Conservation (phyloP, 2,329 filamentous ascomycete species). For the Penicillium brasilianum region DNA sequence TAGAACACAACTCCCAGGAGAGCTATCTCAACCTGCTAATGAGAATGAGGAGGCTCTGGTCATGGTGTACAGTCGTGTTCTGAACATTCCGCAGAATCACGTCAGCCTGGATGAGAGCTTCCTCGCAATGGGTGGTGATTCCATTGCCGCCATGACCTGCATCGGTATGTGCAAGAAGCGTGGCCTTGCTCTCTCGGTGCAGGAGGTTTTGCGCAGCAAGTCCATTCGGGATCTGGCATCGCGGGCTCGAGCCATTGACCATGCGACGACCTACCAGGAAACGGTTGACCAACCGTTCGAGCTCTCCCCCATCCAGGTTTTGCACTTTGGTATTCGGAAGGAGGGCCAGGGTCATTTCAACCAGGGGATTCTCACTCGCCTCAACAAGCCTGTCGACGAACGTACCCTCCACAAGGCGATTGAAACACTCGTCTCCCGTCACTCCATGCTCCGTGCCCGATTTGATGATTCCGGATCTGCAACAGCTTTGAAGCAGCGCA, state of each 20-base stretch:
- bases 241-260: constrained; percentile 37
- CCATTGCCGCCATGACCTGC: constrained; percentile 58
- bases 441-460: constrained; percentile 47
- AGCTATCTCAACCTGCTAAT: constrained; percentile 26
- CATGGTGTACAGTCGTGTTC: constrained; percentile 45
- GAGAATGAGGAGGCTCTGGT: constrained; percentile 39
- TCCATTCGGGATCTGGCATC: constrained; percentile 49
- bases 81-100: constrained; percentile 43
- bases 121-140: constrained; percentile 54
- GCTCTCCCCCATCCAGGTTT: constrained; percentile 46
- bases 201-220: constrained; percentile 55
- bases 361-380: constrained; percentile 43
- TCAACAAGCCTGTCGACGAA: constrained; percentile 35
- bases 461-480: constrained; percentile 31
- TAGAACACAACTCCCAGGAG: background rate
- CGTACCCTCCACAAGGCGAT: constrained; percentile 34
- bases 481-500: constrained; percentile 33
- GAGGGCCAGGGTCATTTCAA: constrained; percentile 46
- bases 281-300: constrained; percentile 37
- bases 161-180: constrained; percentile 54
- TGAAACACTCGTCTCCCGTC: constrained; percentile 39
- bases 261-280: constrained; percentile 42
- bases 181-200: constrained; percentile 53
- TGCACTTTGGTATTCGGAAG: constrained; percentile 43
- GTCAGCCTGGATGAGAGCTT: constrained; percentile 48